phyloP scores from a whole-genome alignment of 495 filamentous ascomycete genomes.

The Oidiodendron maius region DNA sequence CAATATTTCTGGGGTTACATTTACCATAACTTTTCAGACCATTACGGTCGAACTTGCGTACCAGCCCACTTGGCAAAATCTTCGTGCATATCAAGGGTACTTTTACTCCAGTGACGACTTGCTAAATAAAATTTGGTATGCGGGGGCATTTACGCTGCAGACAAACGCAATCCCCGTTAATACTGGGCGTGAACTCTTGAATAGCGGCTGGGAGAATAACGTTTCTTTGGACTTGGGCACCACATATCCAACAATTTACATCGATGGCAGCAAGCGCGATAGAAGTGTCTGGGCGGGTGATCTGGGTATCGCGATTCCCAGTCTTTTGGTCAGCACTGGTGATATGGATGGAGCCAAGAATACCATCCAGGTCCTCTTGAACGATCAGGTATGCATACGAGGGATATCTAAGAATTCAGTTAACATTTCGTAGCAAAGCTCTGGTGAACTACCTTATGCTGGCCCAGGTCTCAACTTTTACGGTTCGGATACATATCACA shows the following conservation, averaged over 20 bases:
- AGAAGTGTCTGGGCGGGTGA: conserved; percentile 53
- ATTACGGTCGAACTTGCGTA: conserved; percentile 48
- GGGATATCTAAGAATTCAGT: not conserved
- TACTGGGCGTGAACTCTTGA: conserved; percentile 45
- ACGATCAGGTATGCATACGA: conserved; percentile 25
- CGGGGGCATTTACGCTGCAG: conserved; percentile 57
- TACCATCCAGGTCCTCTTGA: conserved; percentile 53
- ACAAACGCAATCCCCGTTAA: conserved; percentile 49
- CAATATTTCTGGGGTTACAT: not conserved
- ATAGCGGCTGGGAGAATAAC: conserved; percentile 26
- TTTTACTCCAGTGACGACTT: conserved; percentile 54
- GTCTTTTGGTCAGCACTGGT: conserved; percentile 52
- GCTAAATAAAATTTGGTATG: conserved; percentile 58
- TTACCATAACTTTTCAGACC: conserved; percentile 33
- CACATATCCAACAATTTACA: conserved; percentile 30
- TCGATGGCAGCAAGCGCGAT: conserved; percentile 54
- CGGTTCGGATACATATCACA: conserved; percentile 56
- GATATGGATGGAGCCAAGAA: conserved; percentile 57
- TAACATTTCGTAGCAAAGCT: conserved; percentile 6
- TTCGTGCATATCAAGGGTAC: conserved; percentile 50
- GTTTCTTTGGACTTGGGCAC: conserved; percentile 37
- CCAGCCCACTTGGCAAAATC: conserved; percentile 44
- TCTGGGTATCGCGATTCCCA: conserved; percentile 52
- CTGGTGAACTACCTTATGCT: conserved; percentile 27
- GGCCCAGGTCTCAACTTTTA: conserved; percentile 52